phyloP scores from a whole-genome alignment of 495 filamentous ascomycete species.

The Lophium mytilinum region DNA sequence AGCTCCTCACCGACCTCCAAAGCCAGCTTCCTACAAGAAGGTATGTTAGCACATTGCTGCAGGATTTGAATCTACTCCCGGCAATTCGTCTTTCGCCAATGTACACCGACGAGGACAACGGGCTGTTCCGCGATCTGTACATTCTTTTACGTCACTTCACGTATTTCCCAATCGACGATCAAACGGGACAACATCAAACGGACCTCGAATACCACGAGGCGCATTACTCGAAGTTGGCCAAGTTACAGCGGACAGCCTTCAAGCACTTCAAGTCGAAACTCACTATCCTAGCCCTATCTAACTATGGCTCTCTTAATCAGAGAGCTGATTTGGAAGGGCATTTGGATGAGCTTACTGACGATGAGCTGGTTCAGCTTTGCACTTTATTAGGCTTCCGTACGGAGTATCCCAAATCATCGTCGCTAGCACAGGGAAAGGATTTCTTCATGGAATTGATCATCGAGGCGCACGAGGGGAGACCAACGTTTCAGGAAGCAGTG shows the following conservation, averaged over 20 bases:
- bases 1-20: slow-evolving; percentile 82
- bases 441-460: slow-evolving; percentile 72
- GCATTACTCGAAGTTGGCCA: slow-evolving; percentile 68
- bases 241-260: slow-evolving; percentile 71
- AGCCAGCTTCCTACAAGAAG: slow-evolving; percentile 90
- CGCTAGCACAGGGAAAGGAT: slow-evolving; percentile 51
- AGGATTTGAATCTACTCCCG: slow-evolving; percentile 81
- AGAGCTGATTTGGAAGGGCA: slow-evolving; percentile 71
- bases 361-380: slow-evolving; percentile 63
- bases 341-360: slow-evolving; percentile 60
- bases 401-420: slow-evolving; percentile 63
- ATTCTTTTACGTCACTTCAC: slow-evolving; percentile 74
- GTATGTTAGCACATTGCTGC: slow-evolving; percentile 86
- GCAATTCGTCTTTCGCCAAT: slow-evolving; percentile 72
- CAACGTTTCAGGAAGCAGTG: slow-evolving; percentile 74
- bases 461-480: slow-evolving; percentile 67
- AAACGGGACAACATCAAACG: slow-evolving; percentile 68
- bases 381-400: slow-evolving; percentile 67
- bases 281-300: slow-evolving; percentile 81
- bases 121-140: slow-evolving; percentile 73
- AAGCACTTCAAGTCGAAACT: slow-evolving; percentile 85
- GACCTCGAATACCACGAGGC: slow-evolving; percentile 65
- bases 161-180: slow-evolving; percentile 85
- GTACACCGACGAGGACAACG: slow-evolving; percentile 65
- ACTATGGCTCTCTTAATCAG: slow-evolving; percentile 80